Percentiles rank a stretch among this genome's conserved stretches.
These are phyloP conservation scores for Phytophthora sansomeana DNA, from an alignment of 352 stramenopile species.

Conservation along the genomic window DNA sequence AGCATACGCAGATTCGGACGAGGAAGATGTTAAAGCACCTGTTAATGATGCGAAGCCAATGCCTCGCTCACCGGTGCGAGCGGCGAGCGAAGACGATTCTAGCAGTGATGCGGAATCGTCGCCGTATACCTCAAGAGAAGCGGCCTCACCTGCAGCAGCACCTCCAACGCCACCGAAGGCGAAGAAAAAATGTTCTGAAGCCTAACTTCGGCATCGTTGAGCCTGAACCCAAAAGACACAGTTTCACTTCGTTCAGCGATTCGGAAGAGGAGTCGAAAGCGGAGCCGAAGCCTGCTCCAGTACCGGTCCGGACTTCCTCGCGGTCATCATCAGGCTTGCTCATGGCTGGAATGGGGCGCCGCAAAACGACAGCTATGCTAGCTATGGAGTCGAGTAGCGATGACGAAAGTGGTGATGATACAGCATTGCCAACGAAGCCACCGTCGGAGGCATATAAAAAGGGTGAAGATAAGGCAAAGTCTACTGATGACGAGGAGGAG, in stretches of 20 bases:
- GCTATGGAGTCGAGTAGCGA: conserved; percentile 86
- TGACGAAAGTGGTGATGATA: conserved; percentile 63
- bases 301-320: conserved; percentile 50
- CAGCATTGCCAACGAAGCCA: conserved; percentile 64
- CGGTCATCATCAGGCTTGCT: conserved; percentile 52
- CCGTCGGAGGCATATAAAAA: conserved; percentile 47
- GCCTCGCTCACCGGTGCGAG: conserved; percentile 26
- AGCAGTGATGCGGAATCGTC: conserved; percentile 26
- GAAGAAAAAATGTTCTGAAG: conserved; percentile 49
- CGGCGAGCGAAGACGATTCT: conserved; percentile 27
- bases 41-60: conserved; percentile 26
- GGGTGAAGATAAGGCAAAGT: conserved; percentile 37
- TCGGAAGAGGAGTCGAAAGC: conserved; percentile 85
- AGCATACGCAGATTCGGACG: conserved; percentile 24
- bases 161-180: conserved; percentile 37
- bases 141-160: conserved; percentile 26
- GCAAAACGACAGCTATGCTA: conserved; percentile 75
- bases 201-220: conserved; percentile 84
- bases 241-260: conserved; percentile 89
- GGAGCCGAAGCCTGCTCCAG: conserved; percentile 59
- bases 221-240: conserved; percentile 66
- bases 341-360: conserved; percentile 68
- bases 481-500: conserved; percentile 37
- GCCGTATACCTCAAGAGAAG: conserved; percentile 21
- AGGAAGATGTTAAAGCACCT: conserved; percentile 32